A percentile compares a stretch with the other conserved stretches of the same genome.
Evolutionary conservation across 768 basidiomycete genomes (phyloP).

Genomic region (Russula lepida): DNA sequence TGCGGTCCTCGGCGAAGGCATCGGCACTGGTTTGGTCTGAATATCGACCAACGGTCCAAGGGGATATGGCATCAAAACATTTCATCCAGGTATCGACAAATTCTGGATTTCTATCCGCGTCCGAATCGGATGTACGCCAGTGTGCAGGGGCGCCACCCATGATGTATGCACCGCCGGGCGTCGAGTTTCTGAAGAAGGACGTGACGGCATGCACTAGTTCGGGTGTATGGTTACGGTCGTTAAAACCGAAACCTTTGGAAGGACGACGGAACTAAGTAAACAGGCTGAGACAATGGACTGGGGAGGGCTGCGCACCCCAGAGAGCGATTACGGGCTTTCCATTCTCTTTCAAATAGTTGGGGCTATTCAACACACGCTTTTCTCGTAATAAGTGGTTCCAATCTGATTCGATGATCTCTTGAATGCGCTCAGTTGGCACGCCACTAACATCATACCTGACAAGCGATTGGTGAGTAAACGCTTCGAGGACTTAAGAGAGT

Average conservation of each 20-base stretch:
- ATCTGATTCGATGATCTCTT: slow-evolving; percentile 57
- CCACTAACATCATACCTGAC: slow-evolving; percentile 78
- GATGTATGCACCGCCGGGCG: slow-evolving; percentile 68
- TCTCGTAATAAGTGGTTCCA: slow-evolving; percentile 63
- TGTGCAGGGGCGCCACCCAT: slow-evolving; percentile 62
- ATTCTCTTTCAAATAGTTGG: slow-evolving; percentile 63
- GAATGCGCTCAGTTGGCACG: slow-evolving; percentile 63
- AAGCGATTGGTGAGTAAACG: not conserved
- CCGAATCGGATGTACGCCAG: slow-evolving; percentile 65
- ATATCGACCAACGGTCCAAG: slow-evolving; percentile 77
- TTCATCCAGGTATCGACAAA: slow-evolving; percentile 65
- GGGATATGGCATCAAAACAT: slow-evolving; percentile 73
- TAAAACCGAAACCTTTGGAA: slow-evolving; percentile 63
- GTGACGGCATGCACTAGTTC: slow-evolving; percentile 47
- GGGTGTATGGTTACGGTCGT: slow-evolving; percentile 52
- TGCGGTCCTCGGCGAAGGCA: slow-evolving; percentile 49
- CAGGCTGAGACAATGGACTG: not conserved
- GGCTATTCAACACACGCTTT: slow-evolving; percentile 56
- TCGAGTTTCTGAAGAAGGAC: slow-evolving; percentile 47
- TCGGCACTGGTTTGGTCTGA: slow-evolving; percentile 53
- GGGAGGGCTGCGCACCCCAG: slow-evolving; percentile 43
- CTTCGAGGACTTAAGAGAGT: not conserved
- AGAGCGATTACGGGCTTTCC: slow-evolving; percentile 64
- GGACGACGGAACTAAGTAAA: not conserved
- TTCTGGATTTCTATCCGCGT: slow-evolving; percentile 59